Evolutionary conservation across 2,329 filamentous ascomycete genomes (phyloP).

Genomic region (Pestalotiopsis fici): DNA sequence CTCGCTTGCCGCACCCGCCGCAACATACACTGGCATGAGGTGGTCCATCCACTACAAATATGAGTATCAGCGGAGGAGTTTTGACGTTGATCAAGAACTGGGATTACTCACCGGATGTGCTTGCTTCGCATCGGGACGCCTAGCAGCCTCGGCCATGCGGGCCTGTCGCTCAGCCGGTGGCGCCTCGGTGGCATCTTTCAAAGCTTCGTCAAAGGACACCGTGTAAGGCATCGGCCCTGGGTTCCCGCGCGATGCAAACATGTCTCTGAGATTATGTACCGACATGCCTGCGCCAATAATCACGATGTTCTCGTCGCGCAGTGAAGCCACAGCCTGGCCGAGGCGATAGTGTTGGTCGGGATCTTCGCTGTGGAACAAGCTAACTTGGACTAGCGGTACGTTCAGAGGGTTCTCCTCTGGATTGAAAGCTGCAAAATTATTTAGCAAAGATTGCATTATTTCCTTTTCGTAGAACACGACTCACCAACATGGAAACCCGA

Average conservation of each 20-base stretch:
- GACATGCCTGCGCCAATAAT: conserved; percentile 76
- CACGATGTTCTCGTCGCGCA: conserved; percentile 67
- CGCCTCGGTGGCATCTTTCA: conserved; percentile 65
- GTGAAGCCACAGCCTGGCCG: conserved; percentile 63
- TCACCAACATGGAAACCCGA: conserved; percentile 13
- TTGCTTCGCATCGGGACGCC: conserved; percentile 45
- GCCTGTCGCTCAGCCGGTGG: conserved; percentile 36
- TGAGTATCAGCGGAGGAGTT: neutral
- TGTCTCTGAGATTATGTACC: conserved; percentile 67
- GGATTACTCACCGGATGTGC: conserved; percentile 40
- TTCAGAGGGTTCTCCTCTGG: conserved; percentile 62
- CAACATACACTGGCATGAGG: conserved; percentile 48
- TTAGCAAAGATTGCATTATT: too few relatives aligned
- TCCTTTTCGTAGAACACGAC: too few relatives aligned
- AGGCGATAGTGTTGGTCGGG: conserved; percentile 67
- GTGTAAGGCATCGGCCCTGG: conserved; percentile 55
- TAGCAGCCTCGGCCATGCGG: conserved; percentile 38
- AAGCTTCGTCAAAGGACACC: conserved; percentile 65
- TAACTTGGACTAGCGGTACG: conserved; percentile 73
- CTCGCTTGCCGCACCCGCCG: conserved; percentile 45
- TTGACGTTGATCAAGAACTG: neutral
- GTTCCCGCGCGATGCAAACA: conserved; percentile 45
- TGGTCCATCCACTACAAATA: conserved; percentile 39
- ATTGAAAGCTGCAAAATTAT: conserved; percentile 51
- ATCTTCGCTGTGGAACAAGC: conserved; percentile 65